phyloP scores from a whole-genome alignment of 1,284 basidiomycete species.

The Ganoderma lucidum region DNA sequence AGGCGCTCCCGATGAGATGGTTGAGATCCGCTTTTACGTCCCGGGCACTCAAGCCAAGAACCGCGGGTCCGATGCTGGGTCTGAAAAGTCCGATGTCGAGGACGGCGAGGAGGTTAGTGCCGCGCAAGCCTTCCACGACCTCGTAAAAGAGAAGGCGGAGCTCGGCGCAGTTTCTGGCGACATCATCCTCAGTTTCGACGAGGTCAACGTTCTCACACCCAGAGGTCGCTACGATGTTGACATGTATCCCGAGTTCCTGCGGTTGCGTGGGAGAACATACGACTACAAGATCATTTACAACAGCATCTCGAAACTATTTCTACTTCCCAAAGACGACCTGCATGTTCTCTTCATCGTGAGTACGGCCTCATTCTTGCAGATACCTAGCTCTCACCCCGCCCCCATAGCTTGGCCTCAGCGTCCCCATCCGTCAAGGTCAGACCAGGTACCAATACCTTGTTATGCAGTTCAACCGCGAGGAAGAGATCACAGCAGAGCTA shows the following conservation, averaged over 20 bases:
- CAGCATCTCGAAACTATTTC: constrained; percentile 91
- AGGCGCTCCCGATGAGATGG: constrained; percentile 83
- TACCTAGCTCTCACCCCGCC: constrained; percentile 1
- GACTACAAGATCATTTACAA: constrained; percentile 98
- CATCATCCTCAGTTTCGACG: constrained; percentile 94
- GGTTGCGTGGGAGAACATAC: constrained; percentile 97
- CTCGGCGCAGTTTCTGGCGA: constrained; percentile 94
- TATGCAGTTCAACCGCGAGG: constrained; percentile 96
- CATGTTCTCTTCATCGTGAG: constrained; percentile 95
- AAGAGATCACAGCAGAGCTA: constrained; percentile 96
- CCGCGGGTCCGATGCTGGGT: constrained; percentile 81
- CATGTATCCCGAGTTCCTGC: constrained; percentile 95
- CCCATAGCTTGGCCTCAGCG: constrained; percentile 83
- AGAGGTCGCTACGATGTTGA: constrained; percentile 98
- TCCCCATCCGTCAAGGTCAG: constrained; percentile 97
- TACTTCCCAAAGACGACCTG: constrained; percentile 96
- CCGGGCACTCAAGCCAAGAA: constrained; percentile 82
- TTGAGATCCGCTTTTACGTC: constrained; percentile 97
- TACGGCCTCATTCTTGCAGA: constrained; percentile 19
- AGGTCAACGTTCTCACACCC: constrained; percentile 96
- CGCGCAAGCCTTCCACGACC: constrained; percentile 96
- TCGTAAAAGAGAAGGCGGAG: constrained; percentile 96
- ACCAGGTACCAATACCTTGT: constrained; percentile 98
- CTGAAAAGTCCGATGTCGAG: constrained; percentile 73
- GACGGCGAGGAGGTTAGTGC: constrained; percentile 81